phyloP scores from a whole-genome alignment of 768 basidiomycete species.

The Termitomyces heimii region DNA sequence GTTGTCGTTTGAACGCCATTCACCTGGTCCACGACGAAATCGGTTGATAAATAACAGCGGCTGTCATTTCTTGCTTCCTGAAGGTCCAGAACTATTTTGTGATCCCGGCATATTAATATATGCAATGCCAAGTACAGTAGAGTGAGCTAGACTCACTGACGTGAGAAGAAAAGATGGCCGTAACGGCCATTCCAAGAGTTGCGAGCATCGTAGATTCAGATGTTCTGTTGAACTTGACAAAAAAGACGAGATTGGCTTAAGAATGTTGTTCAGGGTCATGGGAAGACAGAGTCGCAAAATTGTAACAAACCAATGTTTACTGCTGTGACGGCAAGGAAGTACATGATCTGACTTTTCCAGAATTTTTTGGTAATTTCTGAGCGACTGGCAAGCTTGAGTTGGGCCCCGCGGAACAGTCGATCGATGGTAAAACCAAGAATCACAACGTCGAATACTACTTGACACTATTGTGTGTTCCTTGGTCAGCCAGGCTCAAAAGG shows the following conservation, averaged over 20 bases:
- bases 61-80: slow-evolving; percentile 4
- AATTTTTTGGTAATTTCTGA: slow-evolving; percentile 16
- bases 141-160: slow-evolving; percentile 11
- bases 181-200: slow-evolving; percentile 16
- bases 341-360: slow-evolving; percentile 18
- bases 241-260: slow-evolving; percentile 16
- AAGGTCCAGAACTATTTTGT: slow-evolving; percentile 11
- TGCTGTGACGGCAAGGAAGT: slow-evolving; percentile 15
- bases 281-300: background rate
- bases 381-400: slow-evolving; percentile 10
- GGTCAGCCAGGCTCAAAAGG: background rate
- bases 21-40: background rate
- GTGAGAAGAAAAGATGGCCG: slow-evolving; percentile 14
- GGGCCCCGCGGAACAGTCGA: slow-evolving; percentile 13
- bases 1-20: slow-evolving; percentile 10
- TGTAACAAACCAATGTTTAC: slow-evolving; percentile 13
- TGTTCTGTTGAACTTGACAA: slow-evolving; percentile 13
- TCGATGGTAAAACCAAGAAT: slow-evolving; percentile 15
- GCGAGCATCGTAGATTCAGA: slow-evolving; percentile 17
- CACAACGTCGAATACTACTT: slow-evolving; percentile 13
- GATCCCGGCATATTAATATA: background rate
- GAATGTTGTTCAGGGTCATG: background rate
- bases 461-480: slow-evolving; percentile 7
- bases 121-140: background rate
- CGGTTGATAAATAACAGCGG: slow-evolving; percentile 6